Conservation (phyloP, 306 rosid genomes). For the Dalbergia cultrata region DNA sequence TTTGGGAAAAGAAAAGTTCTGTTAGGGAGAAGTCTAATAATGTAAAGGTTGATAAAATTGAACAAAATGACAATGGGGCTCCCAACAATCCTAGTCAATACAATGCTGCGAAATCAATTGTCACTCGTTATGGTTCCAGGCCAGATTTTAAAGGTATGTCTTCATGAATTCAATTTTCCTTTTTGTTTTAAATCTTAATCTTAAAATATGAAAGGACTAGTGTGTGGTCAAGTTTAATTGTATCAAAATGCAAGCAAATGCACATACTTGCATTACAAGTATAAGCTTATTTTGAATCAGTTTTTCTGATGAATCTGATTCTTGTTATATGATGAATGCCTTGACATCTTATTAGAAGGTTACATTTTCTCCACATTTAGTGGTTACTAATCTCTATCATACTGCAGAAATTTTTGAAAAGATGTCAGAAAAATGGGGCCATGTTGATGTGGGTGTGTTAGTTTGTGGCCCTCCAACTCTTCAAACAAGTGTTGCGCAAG, state of each 20-base stretch:
- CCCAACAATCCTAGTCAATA: slow-evolving; percentile 47
- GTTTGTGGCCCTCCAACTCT: slow-evolving; percentile 94
- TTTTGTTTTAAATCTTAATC: slow-evolving; percentile 13
- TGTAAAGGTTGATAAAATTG: slow-evolving; percentile 36
- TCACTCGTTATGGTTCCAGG: slow-evolving; percentile 69
- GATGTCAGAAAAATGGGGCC: slow-evolving; percentile 71
- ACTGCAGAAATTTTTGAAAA: slow-evolving; percentile 71
- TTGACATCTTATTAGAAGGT: background rate
- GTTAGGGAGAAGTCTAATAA: slow-evolving; percentile 39
- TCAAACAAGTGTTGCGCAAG: slow-evolving; percentile 82
- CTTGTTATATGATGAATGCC: background rate
- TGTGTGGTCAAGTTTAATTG: background rate
- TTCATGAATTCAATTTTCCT: background rate
- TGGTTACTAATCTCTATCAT: slow-evolving; percentile 15
- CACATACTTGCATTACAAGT: background rate
- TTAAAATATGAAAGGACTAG: slow-evolving; percentile 12
- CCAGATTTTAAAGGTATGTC: slow-evolving; percentile 83
- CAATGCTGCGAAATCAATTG: slow-evolving; percentile 47
- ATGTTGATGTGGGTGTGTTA: slow-evolving; percentile 77
- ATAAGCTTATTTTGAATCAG: slow-evolving; percentile 7
- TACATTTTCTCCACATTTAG: background rate
- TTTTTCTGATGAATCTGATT: background rate
- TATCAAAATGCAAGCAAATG: background rate
- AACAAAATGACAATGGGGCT: slow-evolving; percentile 36
- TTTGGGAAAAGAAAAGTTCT: slow-evolving; percentile 65